Evolutionary conservation across 805 yeast genomes (phyloP).

Genomic region (Starmerella riodocensis): DNA sequence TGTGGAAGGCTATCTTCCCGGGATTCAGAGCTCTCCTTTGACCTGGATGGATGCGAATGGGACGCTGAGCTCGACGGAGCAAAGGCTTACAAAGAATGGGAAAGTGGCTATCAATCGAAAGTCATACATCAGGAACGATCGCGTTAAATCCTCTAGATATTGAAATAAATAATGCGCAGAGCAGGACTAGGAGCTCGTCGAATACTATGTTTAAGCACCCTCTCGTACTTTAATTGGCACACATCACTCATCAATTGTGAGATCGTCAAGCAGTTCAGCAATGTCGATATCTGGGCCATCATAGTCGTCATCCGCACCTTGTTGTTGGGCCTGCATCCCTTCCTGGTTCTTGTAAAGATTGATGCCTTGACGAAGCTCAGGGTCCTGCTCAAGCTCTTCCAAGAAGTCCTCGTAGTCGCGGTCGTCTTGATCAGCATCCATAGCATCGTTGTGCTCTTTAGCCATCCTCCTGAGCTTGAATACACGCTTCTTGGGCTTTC

Average conservation of each 20-base stretch:
- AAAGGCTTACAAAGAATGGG: conserved; percentile 1
- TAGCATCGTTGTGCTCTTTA: conserved; percentile 46
- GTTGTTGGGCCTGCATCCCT: conserved; percentile 2
- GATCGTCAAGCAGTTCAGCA: conserved; percentile 86
- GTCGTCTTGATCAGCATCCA: conserved; percentile 71
- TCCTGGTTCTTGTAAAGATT: conserved; percentile 63
- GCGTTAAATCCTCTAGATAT: too few species aligned
- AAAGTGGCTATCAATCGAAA: too few species aligned
- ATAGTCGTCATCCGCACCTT: conserved; percentile 35
- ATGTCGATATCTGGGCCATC: conserved; percentile 82
- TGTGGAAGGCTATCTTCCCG: background rate
- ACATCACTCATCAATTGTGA: conserved; percentile 51
- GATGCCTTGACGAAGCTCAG: conserved; percentile 79
- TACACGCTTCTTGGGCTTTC: conserved; percentile 58
- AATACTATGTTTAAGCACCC: too few species aligned
- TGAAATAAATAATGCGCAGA: too few species aligned
- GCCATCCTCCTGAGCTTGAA: conserved; percentile 99
- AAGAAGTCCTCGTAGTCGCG: conserved; percentile 89
- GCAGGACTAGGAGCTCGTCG: too few species aligned
- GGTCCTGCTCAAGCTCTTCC: conserved; percentile 95
- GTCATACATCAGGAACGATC: too few species aligned
- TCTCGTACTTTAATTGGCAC: background rate
- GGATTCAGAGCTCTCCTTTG: background rate
- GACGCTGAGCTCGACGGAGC: background rate
- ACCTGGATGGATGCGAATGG: background rate